Evolutionary conservation across 2,329 filamentous ascomycete species (phyloP), one percentile per base, ranked within the genome.

Genomic region (Diaporthe caulivora): DNA sequence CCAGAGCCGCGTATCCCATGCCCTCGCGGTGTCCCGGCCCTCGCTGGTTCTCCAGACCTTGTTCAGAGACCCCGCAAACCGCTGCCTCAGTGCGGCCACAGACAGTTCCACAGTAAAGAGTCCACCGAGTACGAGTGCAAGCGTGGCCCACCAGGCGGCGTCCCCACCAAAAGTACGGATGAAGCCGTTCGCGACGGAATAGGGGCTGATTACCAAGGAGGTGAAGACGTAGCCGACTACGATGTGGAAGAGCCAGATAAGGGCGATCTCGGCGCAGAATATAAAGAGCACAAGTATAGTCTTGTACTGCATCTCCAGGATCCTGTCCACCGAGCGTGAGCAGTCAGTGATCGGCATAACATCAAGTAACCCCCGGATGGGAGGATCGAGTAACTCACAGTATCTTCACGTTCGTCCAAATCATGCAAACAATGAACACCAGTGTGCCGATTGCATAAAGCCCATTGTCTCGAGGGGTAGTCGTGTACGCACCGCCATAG

Each of bases 281-380:
- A 86, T 86, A 44, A 85, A 81, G 76, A 88, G 86, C 42, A 93
- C 90, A 40, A 94, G 87, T 72, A 88, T 78, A 1, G 92, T 91
- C 78, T 94, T 95, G 85, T 93, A 92, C 82, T 95, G 92, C 15
- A 93, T 93, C 83, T 97, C 94, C 70, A 97, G 86, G 74, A 93
- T 89, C 77, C 90, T 90, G 76, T 26, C 8, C 57, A 5, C n/a
- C 13, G 71, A 80, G 77, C 82, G 81, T 68, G 26, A 31, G n/a
- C n/a, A 24, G 51, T 24, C 13, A n/a, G 18, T 13, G 13, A 17
- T 13, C 37, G 24, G 29, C 31, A 26, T 21, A n/a, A 47, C 9
- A 31, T 8, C n/a, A n/a, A 47, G 18, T n/a, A 42, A 5, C 18
- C n/a, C 34, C 40, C n/a, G n/a, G 24, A 1, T 26, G 24, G 15